Conservation (phyloP, 768 basidiomycete genomes). For the Kwoniella shandongensis region DNA sequence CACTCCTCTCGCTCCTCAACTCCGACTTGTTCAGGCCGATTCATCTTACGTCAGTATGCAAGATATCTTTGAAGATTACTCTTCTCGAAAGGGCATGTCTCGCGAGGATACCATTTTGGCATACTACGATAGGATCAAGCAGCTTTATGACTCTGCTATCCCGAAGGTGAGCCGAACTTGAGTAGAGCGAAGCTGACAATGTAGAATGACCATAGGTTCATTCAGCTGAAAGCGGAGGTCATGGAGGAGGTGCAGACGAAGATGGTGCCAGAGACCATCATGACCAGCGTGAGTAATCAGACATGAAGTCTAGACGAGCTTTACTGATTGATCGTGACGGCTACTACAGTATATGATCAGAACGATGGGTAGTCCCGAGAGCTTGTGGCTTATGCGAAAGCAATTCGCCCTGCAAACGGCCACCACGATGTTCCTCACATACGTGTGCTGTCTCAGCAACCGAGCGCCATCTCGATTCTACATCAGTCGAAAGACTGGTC, state of each 20-base stretch:
- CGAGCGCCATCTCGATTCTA: slow-evolving; percentile 82
- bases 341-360: slow-evolving; percentile 79
- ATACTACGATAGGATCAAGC: slow-evolving; percentile 75
- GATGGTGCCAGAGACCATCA: slow-evolving; percentile 82
- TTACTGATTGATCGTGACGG: neutral
- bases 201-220: slow-evolving; percentile 32
- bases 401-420: slow-evolving; percentile 91
- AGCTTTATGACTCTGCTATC: slow-evolving; percentile 47
- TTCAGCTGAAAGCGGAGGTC: slow-evolving; percentile 63
- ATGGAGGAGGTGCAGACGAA: slow-evolving; percentile 84
- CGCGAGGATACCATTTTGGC: slow-evolving; percentile 85
- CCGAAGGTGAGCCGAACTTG: slow-evolving; percentile 24
- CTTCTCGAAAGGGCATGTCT: slow-evolving; percentile 68
- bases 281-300: slow-evolving; percentile 66
- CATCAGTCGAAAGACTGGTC: slow-evolving; percentile 82
- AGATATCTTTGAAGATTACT: slow-evolving; percentile 91
- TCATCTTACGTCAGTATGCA: slow-evolving; percentile 85
- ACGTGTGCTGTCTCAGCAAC: slow-evolving; percentile 76
- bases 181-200: slow-evolving; percentile 2
- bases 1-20: slow-evolving; percentile 70
- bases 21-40: slow-evolving; percentile 87
- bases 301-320: neutral
- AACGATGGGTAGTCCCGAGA: slow-evolving; percentile 76
- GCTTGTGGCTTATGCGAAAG: slow-evolving; percentile 95
- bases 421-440: slow-evolving; percentile 87